These are phyloP conservation scores for Datisca glomerata DNA, from an alignment of 306 rosid species.

Conservation along the genomic window DNA sequence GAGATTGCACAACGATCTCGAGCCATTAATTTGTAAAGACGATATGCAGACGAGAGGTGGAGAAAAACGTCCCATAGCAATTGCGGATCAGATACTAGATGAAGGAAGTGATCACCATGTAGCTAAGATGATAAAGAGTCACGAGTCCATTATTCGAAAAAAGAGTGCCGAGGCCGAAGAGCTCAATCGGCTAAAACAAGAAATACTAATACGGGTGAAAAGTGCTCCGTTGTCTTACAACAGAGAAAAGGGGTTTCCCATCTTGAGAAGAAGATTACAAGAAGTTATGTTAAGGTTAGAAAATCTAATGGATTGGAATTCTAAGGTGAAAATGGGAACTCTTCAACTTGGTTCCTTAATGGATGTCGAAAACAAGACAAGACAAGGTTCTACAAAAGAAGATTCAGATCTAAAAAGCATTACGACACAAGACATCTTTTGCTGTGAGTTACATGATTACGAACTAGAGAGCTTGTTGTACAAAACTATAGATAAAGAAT, in stretches of 20 bases:
- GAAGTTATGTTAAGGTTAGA: slow-evolving; percentile 29
- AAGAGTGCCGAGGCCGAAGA: slow-evolving; percentile 49
- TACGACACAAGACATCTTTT: too few relatives aligned
- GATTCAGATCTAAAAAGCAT: slow-evolving; percentile 13
- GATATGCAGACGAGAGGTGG: slow-evolving; percentile 12
- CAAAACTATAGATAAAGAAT: slow-evolving; percentile 17
- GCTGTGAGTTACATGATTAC: slow-evolving; percentile 3
- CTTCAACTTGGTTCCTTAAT: slow-evolving; percentile 13
- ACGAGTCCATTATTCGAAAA: slow-evolving; percentile 43
- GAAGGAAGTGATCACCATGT: slow-evolving; percentile 31
- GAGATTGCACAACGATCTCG: slow-evolving; percentile 32
- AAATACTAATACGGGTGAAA: slow-evolving; percentile 27
- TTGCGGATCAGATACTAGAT: slow-evolving; percentile 21
- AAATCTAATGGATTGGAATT: slow-evolving; percentile 26
- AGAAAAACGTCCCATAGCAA: slow-evolving; percentile 12
- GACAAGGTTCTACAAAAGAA: too few relatives aligned
- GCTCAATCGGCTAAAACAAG: slow-evolving; percentile 23
- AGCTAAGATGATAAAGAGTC: slow-evolving; percentile 59
- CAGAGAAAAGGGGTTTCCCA: slow-evolving; percentile 25
- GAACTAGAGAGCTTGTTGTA: slow-evolving; percentile 30
- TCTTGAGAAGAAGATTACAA: slow-evolving; percentile 28
- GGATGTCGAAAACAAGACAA: slow-evolving; percentile 29
- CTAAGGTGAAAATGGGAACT: slow-evolving; percentile 15
- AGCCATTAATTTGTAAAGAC: slow-evolving; percentile 16
- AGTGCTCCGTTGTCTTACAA: slow-evolving; percentile 9